Base-by-base conservation (phyloP, 805 yeast species). In the Lipomyces yamadae region DNA sequence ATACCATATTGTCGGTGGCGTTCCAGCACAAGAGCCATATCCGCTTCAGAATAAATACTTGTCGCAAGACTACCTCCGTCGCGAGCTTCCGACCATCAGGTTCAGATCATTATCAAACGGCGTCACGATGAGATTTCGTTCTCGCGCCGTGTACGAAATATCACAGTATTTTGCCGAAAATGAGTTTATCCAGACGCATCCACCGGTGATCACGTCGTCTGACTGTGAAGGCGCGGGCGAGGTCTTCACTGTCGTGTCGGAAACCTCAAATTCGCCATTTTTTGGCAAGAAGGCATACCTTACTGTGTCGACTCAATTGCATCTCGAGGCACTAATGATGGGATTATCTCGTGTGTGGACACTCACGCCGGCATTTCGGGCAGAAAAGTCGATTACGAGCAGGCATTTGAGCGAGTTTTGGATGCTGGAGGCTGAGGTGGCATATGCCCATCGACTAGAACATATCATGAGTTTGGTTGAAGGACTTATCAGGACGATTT, bases 151-250 rank as follows among this genome's bases (percentile, higher is more conserved):
- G 71, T 70, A 79, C 1, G 76, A 80, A 37, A 72, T 92, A 6
- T 78, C 82, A 53, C 79, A 79, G 2, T 91, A 85, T 72, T 91
- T 91, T 76, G 78, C 81, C 24, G 63, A 74, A 0, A 72, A 82
- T 24, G 83, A 83, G 13, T 92, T 91, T 71, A 78, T 82, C 13
- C 93, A 91, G 78, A 92, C 91, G 0, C 81, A 87, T 33, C 96
- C 98, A 2, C 99, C 99, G 6, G 73, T 94, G 11, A 79, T 94
- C 30, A 95, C 99, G 0, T 82, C 91, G 10, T 86, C 96, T 0
- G 99, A 95, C 76, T 94, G 98, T 76, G 99, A 95, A 79, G 98
- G 99, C 18, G 98, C 97, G 2, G 98, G 98, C 3, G 98, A 95
- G 75, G 85, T 90, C 68, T 95, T 95, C 71, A 79, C 78, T 57